A percentile compares a stretch with the other conserved stretches of the same genome.
phyloP scores from a whole-genome alignment of 2,329 filamentous ascomycete genomes.

The Metarhizium anisopliae region DNA sequence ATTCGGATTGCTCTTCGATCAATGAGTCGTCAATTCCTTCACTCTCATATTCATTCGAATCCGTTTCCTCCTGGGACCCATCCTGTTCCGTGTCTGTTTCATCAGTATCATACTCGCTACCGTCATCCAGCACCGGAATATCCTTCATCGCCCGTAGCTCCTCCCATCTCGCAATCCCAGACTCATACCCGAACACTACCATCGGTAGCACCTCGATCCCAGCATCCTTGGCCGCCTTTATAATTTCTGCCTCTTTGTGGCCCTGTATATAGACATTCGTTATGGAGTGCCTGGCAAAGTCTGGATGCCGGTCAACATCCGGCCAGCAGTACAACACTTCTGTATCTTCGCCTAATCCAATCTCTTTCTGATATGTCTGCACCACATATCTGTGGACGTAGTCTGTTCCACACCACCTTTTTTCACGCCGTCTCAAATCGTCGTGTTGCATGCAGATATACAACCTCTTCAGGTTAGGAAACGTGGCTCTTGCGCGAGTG shows the following conservation, averaged over 20 bases:
- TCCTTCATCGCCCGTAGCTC: conserved; percentile 7
- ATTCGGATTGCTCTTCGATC: conserved; percentile 15
- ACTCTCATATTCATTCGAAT: conserved; percentile 27
- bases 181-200: conserved; percentile 17
- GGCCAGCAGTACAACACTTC: conserved; percentile 24
- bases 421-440: background rate
- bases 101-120: conserved; percentile 11
- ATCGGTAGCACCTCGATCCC: conserved; percentile 20
- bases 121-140: conserved; percentile 2
- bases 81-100: background rate
- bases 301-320: conserved; percentile 18
- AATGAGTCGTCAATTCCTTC: conserved; percentile 29
- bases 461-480: conserved; percentile 18
- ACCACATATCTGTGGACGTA: conserved; percentile 17
- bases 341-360: conserved; percentile 16
- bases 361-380: conserved; percentile 16
- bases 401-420: conserved; percentile 25
- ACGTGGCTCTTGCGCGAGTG: background rate
- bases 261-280: conserved; percentile 2
- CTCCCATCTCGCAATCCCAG: conserved; percentile 11
- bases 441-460: conserved; percentile 10
- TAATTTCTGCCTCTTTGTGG: background rate
- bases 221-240: background rate
- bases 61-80: background rate
- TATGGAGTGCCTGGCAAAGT: conserved; percentile 19